phyloP scores from a whole-genome alignment of 345 rosid species.

The Schrenkiella parvula region DNA sequence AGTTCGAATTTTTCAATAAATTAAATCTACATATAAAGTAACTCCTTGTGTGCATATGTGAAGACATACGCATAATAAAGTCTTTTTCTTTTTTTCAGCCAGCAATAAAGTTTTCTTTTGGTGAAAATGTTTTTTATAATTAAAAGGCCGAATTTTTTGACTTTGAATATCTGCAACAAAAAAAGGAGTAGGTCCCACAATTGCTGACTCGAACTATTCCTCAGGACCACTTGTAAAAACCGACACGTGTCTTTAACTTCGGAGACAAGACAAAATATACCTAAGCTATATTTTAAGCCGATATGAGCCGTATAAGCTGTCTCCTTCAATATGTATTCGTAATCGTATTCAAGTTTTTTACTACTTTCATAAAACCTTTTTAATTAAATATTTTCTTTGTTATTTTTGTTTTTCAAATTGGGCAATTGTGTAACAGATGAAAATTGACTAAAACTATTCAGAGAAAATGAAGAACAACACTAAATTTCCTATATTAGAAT shows the following conservation, averaged over 20 bases:
- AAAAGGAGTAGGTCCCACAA: conserved; percentile 12
- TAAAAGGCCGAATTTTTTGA: conserved; percentile 31
- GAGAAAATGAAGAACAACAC: background rate
- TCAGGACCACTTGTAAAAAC: conserved; percentile 28
- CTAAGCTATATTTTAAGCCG: conserved; percentile 11
- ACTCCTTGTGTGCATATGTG: conserved; percentile 21
- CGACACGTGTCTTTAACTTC: conserved; percentile 22
- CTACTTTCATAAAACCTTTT: background rate
- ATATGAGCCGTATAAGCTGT: conserved; percentile 26
- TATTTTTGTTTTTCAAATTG: background rate
- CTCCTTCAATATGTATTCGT: conserved; percentile 8
- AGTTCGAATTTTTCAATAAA: too few species aligned
- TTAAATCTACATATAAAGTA: conserved; percentile 7
- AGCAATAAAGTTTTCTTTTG: conserved; percentile 23
- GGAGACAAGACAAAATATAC: background rate
- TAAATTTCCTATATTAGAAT: background rate
- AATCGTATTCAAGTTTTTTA: background rate
- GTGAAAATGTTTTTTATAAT: conserved; percentile 2
- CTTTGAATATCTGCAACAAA: conserved; percentile 34
- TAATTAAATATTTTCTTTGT: background rate
- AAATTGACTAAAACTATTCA: background rate
- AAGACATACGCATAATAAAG: conserved; percentile 19
- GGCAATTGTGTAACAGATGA: background rate
- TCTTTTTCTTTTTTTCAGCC: conserved; percentile 3
- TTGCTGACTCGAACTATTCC: conserved; percentile 33